Conservation (phyloP, 2,329 filamentous ascomycete genomes). For the Cytospora piceae region DNA sequence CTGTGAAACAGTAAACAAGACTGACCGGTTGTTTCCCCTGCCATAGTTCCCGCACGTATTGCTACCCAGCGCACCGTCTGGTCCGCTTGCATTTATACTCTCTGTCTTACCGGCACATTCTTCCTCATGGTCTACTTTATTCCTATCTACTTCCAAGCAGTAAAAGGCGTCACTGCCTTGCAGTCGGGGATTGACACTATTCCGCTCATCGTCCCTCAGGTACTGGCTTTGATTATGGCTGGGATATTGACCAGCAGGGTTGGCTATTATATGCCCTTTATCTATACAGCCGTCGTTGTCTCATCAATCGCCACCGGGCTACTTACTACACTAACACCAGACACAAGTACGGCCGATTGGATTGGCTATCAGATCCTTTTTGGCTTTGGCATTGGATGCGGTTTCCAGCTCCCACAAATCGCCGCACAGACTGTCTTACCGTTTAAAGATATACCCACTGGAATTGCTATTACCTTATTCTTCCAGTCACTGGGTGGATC, state of each 20-base stretch:
- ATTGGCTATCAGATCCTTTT: conserved; percentile 40
- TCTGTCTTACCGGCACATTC: conserved; percentile 48
- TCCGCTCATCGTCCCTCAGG: conserved; percentile 34
- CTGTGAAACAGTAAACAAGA: background rate
- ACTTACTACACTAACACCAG: conserved; percentile 40
- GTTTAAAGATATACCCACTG: conserved; percentile 4
- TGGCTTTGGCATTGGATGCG: conserved; percentile 13
- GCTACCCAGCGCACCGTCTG: conserved; percentile 43
- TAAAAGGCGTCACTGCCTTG: conserved; percentile 37
- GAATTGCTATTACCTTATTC: conserved; percentile 6
- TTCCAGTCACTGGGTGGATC: conserved; percentile 40
- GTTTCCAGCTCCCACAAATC: background rate
- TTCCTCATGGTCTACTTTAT: conserved; percentile 51
- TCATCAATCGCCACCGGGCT: conserved; percentile 43
- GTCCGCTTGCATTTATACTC: conserved; percentile 43
- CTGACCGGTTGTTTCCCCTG: background rate
- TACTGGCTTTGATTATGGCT: conserved; percentile 31
- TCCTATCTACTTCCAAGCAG: conserved; percentile 46
- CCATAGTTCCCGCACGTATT: conserved; percentile 46
- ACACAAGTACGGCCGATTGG: conserved; percentile 42
- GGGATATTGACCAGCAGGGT: conserved; percentile 31
- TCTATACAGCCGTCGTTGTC: conserved; percentile 36
- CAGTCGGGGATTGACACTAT: conserved; percentile 34
- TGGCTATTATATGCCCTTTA: conserved; percentile 35
- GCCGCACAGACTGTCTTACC: conserved; percentile 4